phyloP scores from a whole-genome alignment of 345 rosid genomes.

The Gynandropsis gynandra region DNA sequence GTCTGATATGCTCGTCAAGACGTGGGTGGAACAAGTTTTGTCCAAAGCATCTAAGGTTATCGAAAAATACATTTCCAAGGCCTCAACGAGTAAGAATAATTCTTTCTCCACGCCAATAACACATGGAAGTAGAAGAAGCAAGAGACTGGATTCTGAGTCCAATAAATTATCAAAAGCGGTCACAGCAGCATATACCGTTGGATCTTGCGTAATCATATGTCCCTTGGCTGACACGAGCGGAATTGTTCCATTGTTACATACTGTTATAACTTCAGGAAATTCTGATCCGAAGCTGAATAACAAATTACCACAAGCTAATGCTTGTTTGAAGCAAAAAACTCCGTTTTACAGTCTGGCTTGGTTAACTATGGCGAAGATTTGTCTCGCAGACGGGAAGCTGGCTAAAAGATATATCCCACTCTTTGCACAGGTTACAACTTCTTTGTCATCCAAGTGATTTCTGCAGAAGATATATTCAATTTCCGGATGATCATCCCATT shows the following conservation, averaged over 20 bases:
- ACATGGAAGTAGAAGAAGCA: conserved; percentile 43
- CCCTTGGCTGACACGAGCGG: conserved; percentile 62
- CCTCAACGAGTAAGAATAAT: conserved; percentile 29
- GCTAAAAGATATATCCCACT: conserved; percentile 83
- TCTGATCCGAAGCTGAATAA: conserved; percentile 49
- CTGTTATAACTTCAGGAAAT: conserved; percentile 70
- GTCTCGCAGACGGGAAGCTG: conserved; percentile 79
- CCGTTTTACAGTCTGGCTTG: conserved; percentile 76
- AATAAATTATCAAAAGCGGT: conserved; percentile 46
- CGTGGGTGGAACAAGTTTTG: conserved; percentile 62
- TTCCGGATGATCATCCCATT: background rate
- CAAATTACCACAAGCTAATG: conserved; percentile 43
- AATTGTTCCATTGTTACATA: conserved; percentile 57
- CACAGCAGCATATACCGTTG: conserved; percentile 67
- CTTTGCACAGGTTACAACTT: conserved; percentile 68
- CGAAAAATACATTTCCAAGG: conserved; percentile 51
- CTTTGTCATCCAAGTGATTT: background rate
- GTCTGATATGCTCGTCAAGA: conserved; percentile 58
- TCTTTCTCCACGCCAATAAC: conserved; percentile 61
- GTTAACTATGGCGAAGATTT: conserved; percentile 90
- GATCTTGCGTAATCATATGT: conserved; percentile 63
- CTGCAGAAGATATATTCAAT: background rate
- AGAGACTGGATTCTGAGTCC: conserved; percentile 30
- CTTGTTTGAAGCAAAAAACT: conserved; percentile 55
- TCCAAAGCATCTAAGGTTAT: conserved; percentile 52